Conservation (phyloP, 345 rosid genomes). For the Sapria himalayana region DNA sequence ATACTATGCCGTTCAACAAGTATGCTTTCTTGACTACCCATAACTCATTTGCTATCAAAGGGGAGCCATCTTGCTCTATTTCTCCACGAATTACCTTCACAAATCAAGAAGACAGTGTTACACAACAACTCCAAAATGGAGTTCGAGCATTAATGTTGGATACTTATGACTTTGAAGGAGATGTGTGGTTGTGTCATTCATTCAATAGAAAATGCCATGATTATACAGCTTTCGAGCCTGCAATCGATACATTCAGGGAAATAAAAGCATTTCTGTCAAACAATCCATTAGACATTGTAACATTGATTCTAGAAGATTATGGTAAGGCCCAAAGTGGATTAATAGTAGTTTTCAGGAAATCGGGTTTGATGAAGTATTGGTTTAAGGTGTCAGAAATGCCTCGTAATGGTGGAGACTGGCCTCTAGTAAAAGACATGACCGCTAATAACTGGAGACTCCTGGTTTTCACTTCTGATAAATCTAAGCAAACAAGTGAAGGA, state of each 20-base stretch:
- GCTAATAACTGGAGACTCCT: conserved; percentile 24
- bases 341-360: conserved; percentile 25
- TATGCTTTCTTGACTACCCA: conserved; percentile 41
- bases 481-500: conserved; percentile 28
- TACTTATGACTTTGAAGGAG: conserved; percentile 33
- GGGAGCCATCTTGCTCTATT: conserved; percentile 12
- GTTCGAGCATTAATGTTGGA: conserved; percentile 49
- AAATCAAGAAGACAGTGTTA: conserved; percentile 19
- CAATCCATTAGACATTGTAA: conserved; percentile 33
- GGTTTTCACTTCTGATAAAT: conserved; percentile 26
- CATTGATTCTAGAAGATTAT: conserved; percentile 36
- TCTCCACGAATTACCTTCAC: conserved; percentile 8
- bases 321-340: conserved; percentile 27
- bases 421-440: conserved; percentile 26
- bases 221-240: conserved; percentile 32
- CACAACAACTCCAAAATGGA: conserved; percentile 30
- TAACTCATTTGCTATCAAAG: conserved; percentile 31
- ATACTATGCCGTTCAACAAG: conserved; percentile 33
- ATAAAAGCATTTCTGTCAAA: conserved; percentile 23
- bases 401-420: conserved; percentile 30
- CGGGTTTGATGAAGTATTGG: conserved; percentile 38
- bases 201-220: conserved; percentile 20
- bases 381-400: conserved; percentile 33
- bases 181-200: conserved; percentile 50
- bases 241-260: conserved; percentile 25